Percentiles rank a stretch among this genome's conserved stretches.
Evolutionary conservation across 1,284 basidiomycete species (phyloP).

Genomic region (Vanrija humicola): DNA sequence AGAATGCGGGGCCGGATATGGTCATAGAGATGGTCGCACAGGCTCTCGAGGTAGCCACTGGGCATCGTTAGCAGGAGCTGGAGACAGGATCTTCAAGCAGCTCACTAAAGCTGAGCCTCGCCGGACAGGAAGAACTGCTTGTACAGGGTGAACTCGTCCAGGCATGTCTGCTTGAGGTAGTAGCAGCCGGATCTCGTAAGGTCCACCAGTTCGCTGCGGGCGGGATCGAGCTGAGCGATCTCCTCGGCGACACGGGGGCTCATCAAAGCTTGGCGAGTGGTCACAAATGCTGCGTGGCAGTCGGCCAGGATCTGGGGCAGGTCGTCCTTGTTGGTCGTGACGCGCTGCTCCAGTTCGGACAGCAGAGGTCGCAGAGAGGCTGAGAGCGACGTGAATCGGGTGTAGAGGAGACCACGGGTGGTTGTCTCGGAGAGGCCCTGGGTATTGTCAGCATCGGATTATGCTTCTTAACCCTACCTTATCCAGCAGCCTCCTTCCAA

Average conservation of each 20-base stretch:
- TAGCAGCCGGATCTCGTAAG: constrained; percentile 81
- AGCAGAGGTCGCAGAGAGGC: constrained; percentile 69
- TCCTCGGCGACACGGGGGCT: constrained; percentile 69
- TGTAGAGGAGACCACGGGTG: constrained; percentile 78
- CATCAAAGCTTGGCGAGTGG: constrained; percentile 65
- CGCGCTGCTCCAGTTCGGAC: constrained; percentile 75
- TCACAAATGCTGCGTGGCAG: constrained; percentile 78
- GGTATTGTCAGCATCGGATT: constrained; percentile 1
- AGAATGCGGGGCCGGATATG: constrained; percentile 87
- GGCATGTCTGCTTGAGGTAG: constrained; percentile 82
- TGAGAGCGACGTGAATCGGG: constrained; percentile 72
- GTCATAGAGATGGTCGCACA: constrained; percentile 90
- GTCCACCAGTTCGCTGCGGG: constrained; percentile 74
- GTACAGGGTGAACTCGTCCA: constrained; percentile 79
- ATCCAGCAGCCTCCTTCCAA: constrained; percentile 66
- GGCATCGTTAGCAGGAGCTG: background rate
- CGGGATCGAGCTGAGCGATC: constrained; percentile 73
- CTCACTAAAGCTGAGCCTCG: constrained; percentile 77
- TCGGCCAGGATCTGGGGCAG: constrained; percentile 71
- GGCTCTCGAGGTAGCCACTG: constrained; percentile 77
- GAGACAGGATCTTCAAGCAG: constrained; percentile 19
- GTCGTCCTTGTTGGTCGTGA: constrained; percentile 62
- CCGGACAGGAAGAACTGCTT: constrained; percentile 80
- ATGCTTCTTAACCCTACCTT: constrained; percentile 53
- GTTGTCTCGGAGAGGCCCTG: constrained; percentile 78